Evolutionary conservation across 106 monocot genomes (phyloP), one percentile per base, ranked within the genome.

Genomic region (Apostasia shenzhenica): DNA sequence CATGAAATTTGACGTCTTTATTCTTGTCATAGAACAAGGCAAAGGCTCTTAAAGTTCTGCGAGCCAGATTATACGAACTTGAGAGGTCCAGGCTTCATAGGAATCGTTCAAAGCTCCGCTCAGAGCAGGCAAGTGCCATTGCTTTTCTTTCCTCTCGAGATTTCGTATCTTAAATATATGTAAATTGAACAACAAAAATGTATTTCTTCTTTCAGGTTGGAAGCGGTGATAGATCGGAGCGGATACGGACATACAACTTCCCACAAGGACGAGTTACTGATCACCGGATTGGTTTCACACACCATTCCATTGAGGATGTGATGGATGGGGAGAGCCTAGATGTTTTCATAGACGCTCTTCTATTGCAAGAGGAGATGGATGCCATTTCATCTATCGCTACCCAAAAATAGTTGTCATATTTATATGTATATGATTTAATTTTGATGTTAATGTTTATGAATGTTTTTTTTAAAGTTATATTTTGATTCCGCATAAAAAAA

Each of bases 201-300:
- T 14, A 14, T 3, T 8, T 44, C 7, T 38, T 70, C 51, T 38
- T 5, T 59, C 57, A 92, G 97, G 82, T 97, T 63, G 97, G 97
- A 47, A 92, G 92, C 46, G 97, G 97, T 45, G 97, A 97, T 63
- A 87, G 97, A 72, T 97, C 97, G 3, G 97, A 92, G 72, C 75
- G 97, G 42, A 92, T 97, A 37, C 74, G 97, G 43, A 97, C 97
- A 14, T 97, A 92, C 77, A 97, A 97, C 67, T 97, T 89, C 54
- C 97, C 97, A 3, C 97, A 92, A 51, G 97, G 97, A 3, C 76
- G 92, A 56, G 97, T 92, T 11, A 97, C 97, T 1, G 97, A 97
- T 83, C 97, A 97, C 57, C 82, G 97, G 7, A 79, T 90, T 3
- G 92, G 92, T 41, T 80, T 97, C 70, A 97, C 97, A 41, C 78